Evolutionary conservation across 306 rosid species (phyloP).

Genomic region (Aeschynomene evenia): DNA sequence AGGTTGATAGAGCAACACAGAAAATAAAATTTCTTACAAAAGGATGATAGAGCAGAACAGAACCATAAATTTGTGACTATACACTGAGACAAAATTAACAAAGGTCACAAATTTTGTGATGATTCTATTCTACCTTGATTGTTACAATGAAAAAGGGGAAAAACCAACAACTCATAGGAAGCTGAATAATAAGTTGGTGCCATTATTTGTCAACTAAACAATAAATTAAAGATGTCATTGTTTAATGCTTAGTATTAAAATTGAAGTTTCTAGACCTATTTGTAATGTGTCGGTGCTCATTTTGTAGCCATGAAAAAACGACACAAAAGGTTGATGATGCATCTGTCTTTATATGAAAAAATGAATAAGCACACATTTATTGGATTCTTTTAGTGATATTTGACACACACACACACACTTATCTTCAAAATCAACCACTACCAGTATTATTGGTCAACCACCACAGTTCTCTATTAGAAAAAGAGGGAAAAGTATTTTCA

Average conservation of each 20-base stretch:
- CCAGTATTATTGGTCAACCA: conserved; percentile 3
- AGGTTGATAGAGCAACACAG: conserved; percentile 59
- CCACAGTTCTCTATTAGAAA: neutral
- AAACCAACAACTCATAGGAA: neutral
- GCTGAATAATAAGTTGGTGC: conserved; percentile 31
- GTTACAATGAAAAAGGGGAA: too few relatives aligned
- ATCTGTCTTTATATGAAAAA: neutral
- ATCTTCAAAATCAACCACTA: neutral
- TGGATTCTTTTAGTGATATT: conserved; percentile 35
- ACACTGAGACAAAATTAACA: neutral
- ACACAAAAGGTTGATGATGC: conserved; percentile 13
- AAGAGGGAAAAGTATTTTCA: neutral
- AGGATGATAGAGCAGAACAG: conserved; percentile 58
- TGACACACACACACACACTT: conserved; percentile 9
- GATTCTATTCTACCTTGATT: neutral
- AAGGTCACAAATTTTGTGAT: too few relatives aligned
- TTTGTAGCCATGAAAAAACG: conserved; percentile 2
- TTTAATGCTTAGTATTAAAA: neutral
- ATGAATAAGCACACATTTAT: conserved; percentile 4
- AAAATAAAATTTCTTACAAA: conserved; percentile 33
- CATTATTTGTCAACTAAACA: conserved; percentile 4
- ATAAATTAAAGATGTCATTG: conserved; percentile 17
- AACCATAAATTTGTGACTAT: conserved; percentile 19
- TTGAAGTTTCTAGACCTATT: neutral
- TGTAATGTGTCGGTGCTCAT: conserved; percentile 36